A percentile compares a stretch with the other conserved stretches of the same genome.
Conservation (phyloP, 768 basidiomycete species). For the Xanthoconium purpureum region DNA sequence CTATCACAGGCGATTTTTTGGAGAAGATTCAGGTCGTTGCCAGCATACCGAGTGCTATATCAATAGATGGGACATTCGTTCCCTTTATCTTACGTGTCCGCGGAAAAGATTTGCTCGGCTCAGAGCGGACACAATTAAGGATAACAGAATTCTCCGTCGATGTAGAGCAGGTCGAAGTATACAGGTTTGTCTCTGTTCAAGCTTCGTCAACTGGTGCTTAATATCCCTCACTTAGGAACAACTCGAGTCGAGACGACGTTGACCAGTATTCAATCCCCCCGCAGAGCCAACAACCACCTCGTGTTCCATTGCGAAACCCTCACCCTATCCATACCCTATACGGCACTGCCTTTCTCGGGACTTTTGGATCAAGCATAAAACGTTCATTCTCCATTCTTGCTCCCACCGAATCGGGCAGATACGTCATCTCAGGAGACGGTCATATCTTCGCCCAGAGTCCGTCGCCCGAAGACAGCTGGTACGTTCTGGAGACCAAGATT, state of each 20-base stretch:
- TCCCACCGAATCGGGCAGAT: slow-evolving; percentile 42
- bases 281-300: slow-evolving; percentile 59
- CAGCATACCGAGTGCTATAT: slow-evolving; percentile 54
- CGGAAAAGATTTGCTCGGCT: slow-evolving; percentile 46
- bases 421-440: slow-evolving; percentile 48
- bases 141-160: slow-evolving; percentile 55
- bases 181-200: slow-evolving; percentile 45
- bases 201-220: slow-evolving; percentile 4
- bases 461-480: slow-evolving; percentile 22
- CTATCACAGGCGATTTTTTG: slow-evolving; percentile 52
- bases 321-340: slow-evolving; percentile 51
- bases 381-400: slow-evolving; percentile 50
- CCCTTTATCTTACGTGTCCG: slow-evolving; percentile 61
- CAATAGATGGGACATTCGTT: slow-evolving; percentile 45
- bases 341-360: slow-evolving; percentile 40
- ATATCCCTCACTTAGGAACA: slow-evolving; percentile 33
- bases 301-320: slow-evolving; percentile 49
- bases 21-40: slow-evolving; percentile 63
- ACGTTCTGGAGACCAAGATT: slow-evolving; percentile 24
- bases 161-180: slow-evolving; percentile 62
- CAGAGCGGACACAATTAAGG: slow-evolving; percentile 53
- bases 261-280: slow-evolving; percentile 56
- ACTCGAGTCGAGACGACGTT: slow-evolving; percentile 40
- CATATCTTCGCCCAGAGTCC: slow-evolving; percentile 41
- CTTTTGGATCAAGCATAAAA: slow-evolving; percentile 26